Conservation (phyloP, 805 yeast species). For the Candida krabiensis region DNA sequence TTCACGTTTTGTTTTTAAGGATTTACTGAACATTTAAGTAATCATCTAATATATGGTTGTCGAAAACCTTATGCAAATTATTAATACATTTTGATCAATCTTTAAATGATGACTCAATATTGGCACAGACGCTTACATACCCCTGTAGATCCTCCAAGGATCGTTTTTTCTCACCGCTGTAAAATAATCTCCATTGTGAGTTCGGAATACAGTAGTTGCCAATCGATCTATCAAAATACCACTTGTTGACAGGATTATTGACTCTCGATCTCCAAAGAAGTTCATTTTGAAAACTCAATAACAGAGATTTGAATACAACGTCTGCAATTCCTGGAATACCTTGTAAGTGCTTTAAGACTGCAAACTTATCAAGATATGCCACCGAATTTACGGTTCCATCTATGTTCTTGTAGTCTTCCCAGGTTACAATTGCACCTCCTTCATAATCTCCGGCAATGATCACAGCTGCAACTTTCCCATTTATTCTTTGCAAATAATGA, state of each 20-base stretch:
- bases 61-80: too few species aligned
- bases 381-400: constrained; percentile 32
- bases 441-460: constrained; percentile 93
- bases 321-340: constrained; percentile 95
- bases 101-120: constrained; percentile 56
- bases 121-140: constrained; percentile 53
- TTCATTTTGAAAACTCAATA: constrained; percentile 65
- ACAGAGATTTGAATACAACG: constrained; percentile 79
- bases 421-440: constrained; percentile 90
- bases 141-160: constrained; percentile 39
- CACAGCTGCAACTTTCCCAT: constrained; percentile 66
- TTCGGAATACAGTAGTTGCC: constrained; percentile 58
- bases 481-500: constrained; percentile 66
- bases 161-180: constrained; percentile 37
- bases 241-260: constrained; percentile 89
- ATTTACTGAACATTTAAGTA: background rate
- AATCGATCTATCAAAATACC: constrained; percentile 92
- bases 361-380: constrained; percentile 91
- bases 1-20: constrained; percentile 1
- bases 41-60: background rate
- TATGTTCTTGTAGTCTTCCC: constrained; percentile 47
- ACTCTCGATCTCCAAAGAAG: constrained; percentile 88
- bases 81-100: background rate
- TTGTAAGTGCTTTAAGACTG: constrained; percentile 78
- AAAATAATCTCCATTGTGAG: constrained; percentile 41